Conservation (phyloP, 169 alveolate genomes). For the Plasmodium ovale region DNA sequence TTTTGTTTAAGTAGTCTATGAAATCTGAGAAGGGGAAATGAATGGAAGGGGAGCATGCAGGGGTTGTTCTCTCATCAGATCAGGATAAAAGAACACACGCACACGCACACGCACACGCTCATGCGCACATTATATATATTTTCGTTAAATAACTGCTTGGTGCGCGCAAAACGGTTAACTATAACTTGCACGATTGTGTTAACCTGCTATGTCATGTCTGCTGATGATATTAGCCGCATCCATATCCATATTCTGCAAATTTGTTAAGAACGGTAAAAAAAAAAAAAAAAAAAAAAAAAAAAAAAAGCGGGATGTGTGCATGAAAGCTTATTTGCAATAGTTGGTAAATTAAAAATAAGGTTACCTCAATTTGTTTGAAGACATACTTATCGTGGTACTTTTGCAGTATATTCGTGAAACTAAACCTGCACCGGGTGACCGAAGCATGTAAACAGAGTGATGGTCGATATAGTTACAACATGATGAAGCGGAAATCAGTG, state of each 20-base stretch:
- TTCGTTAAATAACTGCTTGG: too few species aligned
- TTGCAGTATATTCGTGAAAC: conserved; percentile 55
- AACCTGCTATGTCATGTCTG: conserved; percentile 33
- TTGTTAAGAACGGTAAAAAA: too few species aligned
- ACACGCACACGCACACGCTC: neutral
- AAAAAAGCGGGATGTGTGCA: neutral
- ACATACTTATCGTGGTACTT: conserved; percentile 39
- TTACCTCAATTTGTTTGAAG: conserved; percentile 58
- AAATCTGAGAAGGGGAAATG: conserved; percentile 85
- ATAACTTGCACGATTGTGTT: too few species aligned
- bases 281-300: conserved; percentile 3
- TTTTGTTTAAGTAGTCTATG: conserved; percentile 87
- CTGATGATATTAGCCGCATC: conserved; percentile 49
- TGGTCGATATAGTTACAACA: neutral
- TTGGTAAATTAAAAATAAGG: too few species aligned
- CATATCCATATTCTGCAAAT: conserved; percentile 58
- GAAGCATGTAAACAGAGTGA: neutral
- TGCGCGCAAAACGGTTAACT: too few species aligned
- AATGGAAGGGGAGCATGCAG: too few species aligned
- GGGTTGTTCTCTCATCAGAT: neutral
- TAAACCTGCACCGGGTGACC: conserved; percentile 22
- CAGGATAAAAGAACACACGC: neutral
- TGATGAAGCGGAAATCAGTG: neutral
- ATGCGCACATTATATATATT: neutral
- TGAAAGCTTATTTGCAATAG: too few species aligned